Conservation (phyloP, 2,329 filamentous ascomycete species). For the Ceratocystis eucalypticola region DNA sequence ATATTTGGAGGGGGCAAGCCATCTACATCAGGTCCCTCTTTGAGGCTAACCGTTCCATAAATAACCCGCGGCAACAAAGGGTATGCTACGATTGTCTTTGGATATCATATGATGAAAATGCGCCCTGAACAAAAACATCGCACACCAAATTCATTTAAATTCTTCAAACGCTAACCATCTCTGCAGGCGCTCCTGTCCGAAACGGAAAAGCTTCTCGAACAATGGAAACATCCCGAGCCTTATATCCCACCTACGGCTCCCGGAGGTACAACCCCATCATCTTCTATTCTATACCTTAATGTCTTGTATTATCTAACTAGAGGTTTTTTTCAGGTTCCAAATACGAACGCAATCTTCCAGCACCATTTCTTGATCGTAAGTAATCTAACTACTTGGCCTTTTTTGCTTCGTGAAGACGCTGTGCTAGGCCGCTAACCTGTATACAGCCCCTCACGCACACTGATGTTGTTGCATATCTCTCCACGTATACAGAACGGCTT, state of each 20-base stretch:
- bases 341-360: slow-evolving; percentile 84
- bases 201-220: slow-evolving; percentile 74
- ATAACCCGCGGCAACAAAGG: slow-evolving; percentile 72
- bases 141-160: not conserved
- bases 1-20: slow-evolving; percentile 90
- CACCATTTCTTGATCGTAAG: slow-evolving; percentile 69
- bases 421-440: not conserved
- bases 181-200: slow-evolving; percentile 68
- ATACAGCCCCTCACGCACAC: slow-evolving; percentile 12
- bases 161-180: not conserved
- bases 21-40: slow-evolving; percentile 92
- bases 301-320: not conserved
- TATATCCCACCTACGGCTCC: slow-evolving; percentile 82
- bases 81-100: slow-evolving; percentile 35
- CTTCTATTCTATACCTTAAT: not conserved
- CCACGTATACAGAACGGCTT: not conserved
- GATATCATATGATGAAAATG: not conserved
- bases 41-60: slow-evolving; percentile 78
- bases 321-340: slow-evolving; percentile 56
- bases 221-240: slow-evolving; percentile 96
- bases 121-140: not conserved
- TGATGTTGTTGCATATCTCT: not conserved
- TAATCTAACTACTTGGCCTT: slow-evolving; percentile 21
- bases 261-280: slow-evolving; percentile 52
- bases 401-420: not conserved